Base-by-base conservation (phyloP, 2,329 filamentous ascomycete genomes). In the Madurella mycetomatis region DNA sequence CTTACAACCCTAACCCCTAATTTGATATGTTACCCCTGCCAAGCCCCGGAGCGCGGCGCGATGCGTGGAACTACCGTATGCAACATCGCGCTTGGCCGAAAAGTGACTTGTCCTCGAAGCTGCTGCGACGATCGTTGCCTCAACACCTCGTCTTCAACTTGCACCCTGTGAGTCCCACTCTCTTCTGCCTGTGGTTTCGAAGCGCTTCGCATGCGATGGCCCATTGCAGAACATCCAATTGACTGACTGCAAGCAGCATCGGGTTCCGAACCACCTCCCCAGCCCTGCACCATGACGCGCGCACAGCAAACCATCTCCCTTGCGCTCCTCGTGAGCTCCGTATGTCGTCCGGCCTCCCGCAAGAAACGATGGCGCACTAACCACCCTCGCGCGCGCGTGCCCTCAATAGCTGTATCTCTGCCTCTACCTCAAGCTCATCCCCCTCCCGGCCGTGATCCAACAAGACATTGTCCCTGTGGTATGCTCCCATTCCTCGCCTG, bases 281-380 rank as follows among this genome's bases (percentile, higher is more conserved):
- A 41, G 37, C n/a, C 13, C 16, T 13, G 31, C 74, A 85, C 62
- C 61, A 97, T 97, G 94, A 96, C 94, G 63, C 90, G 92, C 74
- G 94, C 94, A 18, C 86, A 90, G 72, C 92, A 97, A 74, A 92
- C 90, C 61, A 86, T 96, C 69, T 95, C 91, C 58, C 80, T 96
- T 67, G 86, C 85, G 67, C 84, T 96, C 66, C 81, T 96, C 64
- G 82, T 94, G 73, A 90, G 89, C 66, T 95, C 92, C 39, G 92
- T 96, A 86, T 65, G 83, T 19, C n/a, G 12, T 31, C 25, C 7
- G 3, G 16, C 25, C 9, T 15, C 9, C 2, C 11, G 3, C 32
- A 25, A 13, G 5, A 15, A 8, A 12, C 13, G 4, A 50, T 43
- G 16, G 52, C 37, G 30, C 43, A 41, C 30, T 16, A 31, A 18